These are phyloP conservation scores for Trichoderma harzianum DNA, from an alignment of 2,329 filamentous ascomycete genomes.

Conservation along the genomic window DNA sequence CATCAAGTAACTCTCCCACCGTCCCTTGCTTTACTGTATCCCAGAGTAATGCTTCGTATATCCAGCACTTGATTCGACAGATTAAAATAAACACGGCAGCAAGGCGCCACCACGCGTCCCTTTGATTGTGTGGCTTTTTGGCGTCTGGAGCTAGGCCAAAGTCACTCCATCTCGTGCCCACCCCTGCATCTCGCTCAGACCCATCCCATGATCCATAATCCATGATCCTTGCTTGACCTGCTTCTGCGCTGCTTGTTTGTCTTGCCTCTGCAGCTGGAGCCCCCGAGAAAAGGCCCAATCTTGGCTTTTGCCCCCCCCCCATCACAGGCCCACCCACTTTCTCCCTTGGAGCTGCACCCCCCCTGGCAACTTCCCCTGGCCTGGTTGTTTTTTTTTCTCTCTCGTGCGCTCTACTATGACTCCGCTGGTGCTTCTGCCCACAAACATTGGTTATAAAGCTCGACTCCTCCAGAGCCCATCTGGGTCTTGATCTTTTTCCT, in stretches of 20 bases:
- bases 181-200: conserved; percentile 14
- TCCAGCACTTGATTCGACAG: conserved; percentile 1
- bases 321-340: background rate
- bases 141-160: background rate
- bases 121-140: conserved; percentile 15
- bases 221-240: background rate
- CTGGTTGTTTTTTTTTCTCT: background rate
- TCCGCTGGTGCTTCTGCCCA: conserved; percentile 17
- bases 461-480: conserved; percentile 37
- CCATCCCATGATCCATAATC: background rate
- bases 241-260: background rate
- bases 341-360: background rate
- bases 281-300: background rate
- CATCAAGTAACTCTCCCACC: background rate
- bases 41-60: background rate
- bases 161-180: background rate
- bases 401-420: background rate
- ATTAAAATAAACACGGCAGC: conserved; percentile 18
- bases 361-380: conserved; percentile 12
- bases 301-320: conserved; percentile 7
- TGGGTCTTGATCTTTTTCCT: conserved; percentile 29
- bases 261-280: conserved; percentile 12
- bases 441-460: conserved; percentile 46
- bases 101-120: conserved; percentile 10
- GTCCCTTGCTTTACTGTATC: background rate